Base-by-base conservation (phyloP, 2,329 filamentous ascomycete genomes). In the Sphaerulina vaccinii region DNA sequence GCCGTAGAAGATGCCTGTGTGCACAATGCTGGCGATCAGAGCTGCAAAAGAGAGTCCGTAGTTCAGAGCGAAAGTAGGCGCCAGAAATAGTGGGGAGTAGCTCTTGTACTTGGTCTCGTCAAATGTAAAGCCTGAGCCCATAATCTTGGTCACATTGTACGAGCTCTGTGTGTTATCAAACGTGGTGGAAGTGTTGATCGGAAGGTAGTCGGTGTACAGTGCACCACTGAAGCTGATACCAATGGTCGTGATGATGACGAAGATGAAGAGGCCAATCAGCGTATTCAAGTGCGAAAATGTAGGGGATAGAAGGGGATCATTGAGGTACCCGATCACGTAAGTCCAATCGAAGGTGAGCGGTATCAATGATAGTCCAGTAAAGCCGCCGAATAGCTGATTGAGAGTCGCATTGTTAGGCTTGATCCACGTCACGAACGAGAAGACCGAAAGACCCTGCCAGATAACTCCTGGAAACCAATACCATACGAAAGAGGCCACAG, bases 271-370 rank as follows among this genome's bases (percentile, higher is more conserved):
- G 0, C 59, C 59, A 16, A 62, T 49, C 32, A 60, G 36, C 1
- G 56, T 60, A 19, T 60, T 62, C 87, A 59, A 29, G 88, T 7
- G 88, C 91, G 24, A 88, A 88, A 62, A 92, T 90, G 64, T 91
- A 79, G 1, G 90, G 88, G 59, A 95, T 84, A 61, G 50, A 8
- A 61, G 44, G 5, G 58, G 58, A 29, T 59, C 56, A 3, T 27
- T 19, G 2, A 58, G 43, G 38, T 58, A 60, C 1, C 51, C 38
- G 15, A 41, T 55, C 3, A 60, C 51, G 23, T 95, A 89, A 0
- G 88, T 87, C 89, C 89, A 95, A 72, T 95, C 90, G 63, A 95
- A 93, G 0, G 89, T 93, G 62, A 95, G 65, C 0, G 89, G 89
- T 56, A 95, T 90, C 24, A 95, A 72, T 1, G 89, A 89, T 10